A percentile compares a stretch with the other conserved stretches of the same genome.
These are phyloP conservation scores for Aegilops sharonensis DNA, from an alignment of 176 grass and related monocot species.

Conservation along the genomic window DNA sequence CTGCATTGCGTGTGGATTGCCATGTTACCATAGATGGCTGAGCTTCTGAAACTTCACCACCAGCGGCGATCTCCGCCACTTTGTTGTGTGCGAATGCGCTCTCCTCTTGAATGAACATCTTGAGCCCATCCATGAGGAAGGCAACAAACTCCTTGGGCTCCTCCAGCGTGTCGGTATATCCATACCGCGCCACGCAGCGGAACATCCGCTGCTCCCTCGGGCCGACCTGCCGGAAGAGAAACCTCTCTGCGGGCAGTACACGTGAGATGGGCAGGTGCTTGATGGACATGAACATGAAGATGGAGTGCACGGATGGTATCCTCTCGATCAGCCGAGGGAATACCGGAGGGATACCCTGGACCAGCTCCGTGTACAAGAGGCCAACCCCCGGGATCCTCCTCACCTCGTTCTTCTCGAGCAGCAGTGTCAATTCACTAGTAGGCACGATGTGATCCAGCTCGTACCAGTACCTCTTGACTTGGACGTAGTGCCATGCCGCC, in stretches of 20 bases:
- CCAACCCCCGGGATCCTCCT: slow-evolving; percentile 47
- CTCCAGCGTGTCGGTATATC: slow-evolving; percentile 47
- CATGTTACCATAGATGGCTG: background rate
- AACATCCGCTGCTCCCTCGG: slow-evolving; percentile 43
- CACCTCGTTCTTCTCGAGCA: slow-evolving; percentile 33
- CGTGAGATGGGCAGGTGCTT: slow-evolving; percentile 62
- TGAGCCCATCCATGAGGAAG: slow-evolving; percentile 50
- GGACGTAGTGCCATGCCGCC: slow-evolving; percentile 54
- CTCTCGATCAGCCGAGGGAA: slow-evolving; percentile 29
- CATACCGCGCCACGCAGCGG: slow-evolving; percentile 61
- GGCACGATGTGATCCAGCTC: slow-evolving; percentile 39
- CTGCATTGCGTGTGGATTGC: background rate
- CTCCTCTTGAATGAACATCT: slow-evolving; percentile 53
- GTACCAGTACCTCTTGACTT: slow-evolving; percentile 37
- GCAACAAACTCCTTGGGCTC: slow-evolving; percentile 49
- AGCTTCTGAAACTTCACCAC: background rate
- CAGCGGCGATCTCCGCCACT: background rate
- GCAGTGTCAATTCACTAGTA: background rate
- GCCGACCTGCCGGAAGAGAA: slow-evolving; percentile 52
- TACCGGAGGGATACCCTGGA: slow-evolving; percentile 51
- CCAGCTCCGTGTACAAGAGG: slow-evolving; percentile 56
- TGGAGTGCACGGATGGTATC: slow-evolving; percentile 52
- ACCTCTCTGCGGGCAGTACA: slow-evolving; percentile 40
- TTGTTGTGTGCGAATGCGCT: slow-evolving; percentile 1
- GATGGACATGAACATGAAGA: slow-evolving; percentile 66